A percentile compares a stretch with the other conserved stretches of the same genome.
Evolutionary conservation across 2,329 filamentous ascomycete genomes (phyloP).

Genomic region (Madurella fahalii): DNA sequence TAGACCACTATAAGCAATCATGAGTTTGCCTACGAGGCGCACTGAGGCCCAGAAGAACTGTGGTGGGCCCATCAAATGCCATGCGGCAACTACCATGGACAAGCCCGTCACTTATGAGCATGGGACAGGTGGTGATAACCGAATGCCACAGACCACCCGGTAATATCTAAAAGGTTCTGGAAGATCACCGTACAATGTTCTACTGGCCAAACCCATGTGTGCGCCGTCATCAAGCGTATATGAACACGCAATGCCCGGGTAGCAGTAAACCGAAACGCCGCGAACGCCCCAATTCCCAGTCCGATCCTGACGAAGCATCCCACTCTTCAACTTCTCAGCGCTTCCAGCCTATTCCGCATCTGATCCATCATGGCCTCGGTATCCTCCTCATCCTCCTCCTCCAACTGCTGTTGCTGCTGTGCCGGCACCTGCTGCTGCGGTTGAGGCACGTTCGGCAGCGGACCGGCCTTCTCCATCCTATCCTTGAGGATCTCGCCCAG

Average conservation of each 20-base stretch:
- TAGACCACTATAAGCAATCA: too few species aligned
- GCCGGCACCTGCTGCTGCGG: slow-evolving; percentile 49
- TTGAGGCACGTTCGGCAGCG: slow-evolving; percentile 53
- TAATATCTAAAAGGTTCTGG: too few species aligned
- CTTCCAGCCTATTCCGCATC: slow-evolving; percentile 89
- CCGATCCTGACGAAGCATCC: neutral
- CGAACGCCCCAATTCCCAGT: neutral
- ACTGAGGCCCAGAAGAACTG: too few species aligned
- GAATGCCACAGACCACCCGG: too few species aligned
- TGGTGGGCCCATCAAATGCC: too few species aligned
- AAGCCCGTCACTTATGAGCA: too few species aligned
- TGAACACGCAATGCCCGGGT: neutral
- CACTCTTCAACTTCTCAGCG: slow-evolving; percentile 63
- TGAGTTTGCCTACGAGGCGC: too few species aligned
- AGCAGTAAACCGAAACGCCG: neutral
- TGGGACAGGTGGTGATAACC: too few species aligned
- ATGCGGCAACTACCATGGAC: too few species aligned
- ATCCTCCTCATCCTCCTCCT: slow-evolving; percentile 75
- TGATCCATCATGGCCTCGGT: slow-evolving; percentile 87
- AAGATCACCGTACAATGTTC: neutral
- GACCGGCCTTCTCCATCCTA: slow-evolving; percentile 62
- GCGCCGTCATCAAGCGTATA: neutral
- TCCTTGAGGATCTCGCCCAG: slow-evolving; percentile 87
- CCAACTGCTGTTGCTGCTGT: slow-evolving; percentile 41
- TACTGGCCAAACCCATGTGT: neutral